Evolutionary conservation across 345 rosid genomes (phyloP), one percentile per base, ranked within the genome.

Genomic region (Populus pruinosa): DNA sequence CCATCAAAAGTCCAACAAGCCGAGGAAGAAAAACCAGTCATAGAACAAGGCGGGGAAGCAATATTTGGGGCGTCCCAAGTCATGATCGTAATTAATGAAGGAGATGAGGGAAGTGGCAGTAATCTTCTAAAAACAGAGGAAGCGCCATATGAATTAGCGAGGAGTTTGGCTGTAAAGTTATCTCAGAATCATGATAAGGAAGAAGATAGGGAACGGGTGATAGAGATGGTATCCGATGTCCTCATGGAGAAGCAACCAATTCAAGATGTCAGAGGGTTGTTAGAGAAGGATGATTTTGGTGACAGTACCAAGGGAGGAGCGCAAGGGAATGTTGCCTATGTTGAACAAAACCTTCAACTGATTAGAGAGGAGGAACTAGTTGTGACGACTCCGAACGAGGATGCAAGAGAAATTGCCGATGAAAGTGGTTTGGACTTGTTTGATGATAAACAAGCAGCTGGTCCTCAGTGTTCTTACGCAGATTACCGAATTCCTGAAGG

Each of bases 221-320:
- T 75, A 21, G 84, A 87, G 53, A 33, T 77, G 72, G 70, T 61
- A 50, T 65, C 62, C 43, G 63, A 36, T 72, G 47, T 25, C 18
- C 53, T 47, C 53, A 47, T 64, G 87, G 67, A 4, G 17, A 62
- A n/a, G 82, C 67, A 59, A 81, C 76, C 64, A 83, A 82, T 17
- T 78, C 79, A 70, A 59, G 89, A 81, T 80, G 87, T 87, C 2
- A 86, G 71, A 62, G 85, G 86, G 43, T 83, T 89, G 78, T 61
- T 81, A 31, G 90, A 89, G 77, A 92, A 86, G 8, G 86, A 89
- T 71, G 88, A 75, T 47, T 50, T 72, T 70, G 44, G 61, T 36
- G 78, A 74, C 73, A 55, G 39, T 8, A 38, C 29, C 43, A 33
- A 38, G 6, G 75, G 63, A 47, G 69, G 39, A 71, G 18, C 33